These are phyloP conservation scores for Periglandula ipomoeae DNA, from an alignment of 2,329 filamentous ascomycete genomes.

Conservation along the genomic window DNA sequence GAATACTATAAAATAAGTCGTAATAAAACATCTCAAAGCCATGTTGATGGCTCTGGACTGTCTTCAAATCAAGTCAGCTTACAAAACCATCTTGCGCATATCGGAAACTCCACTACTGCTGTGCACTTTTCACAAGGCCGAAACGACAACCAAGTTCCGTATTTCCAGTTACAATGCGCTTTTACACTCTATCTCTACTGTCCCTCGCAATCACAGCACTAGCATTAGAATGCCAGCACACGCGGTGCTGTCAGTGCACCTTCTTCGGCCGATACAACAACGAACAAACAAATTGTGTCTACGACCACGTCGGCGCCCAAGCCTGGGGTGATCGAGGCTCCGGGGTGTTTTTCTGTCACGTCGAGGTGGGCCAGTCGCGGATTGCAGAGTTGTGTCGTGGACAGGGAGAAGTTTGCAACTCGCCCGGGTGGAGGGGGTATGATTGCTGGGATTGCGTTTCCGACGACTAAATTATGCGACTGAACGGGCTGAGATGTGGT, in stretches of 20 bases:
- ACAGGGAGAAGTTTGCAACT: neutral
- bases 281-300: neutral
- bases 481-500: neutral
- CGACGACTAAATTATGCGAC: neutral
- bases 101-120: too few species aligned
- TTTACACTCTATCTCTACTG: neutral
- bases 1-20: too few species aligned
- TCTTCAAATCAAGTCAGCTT: too few species aligned
- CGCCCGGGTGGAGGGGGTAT: neutral
- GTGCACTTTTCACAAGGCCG: too few species aligned
- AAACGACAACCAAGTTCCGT: too few species aligned
- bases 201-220: neutral
- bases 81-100: too few species aligned
- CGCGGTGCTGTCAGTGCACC: constrained; percentile 1
- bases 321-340: neutral
- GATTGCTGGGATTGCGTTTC: neutral
- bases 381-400: neutral
- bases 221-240: neutral
- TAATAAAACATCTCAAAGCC: too few species aligned
- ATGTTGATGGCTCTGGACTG: too few species aligned
- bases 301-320: neutral
- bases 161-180: neutral
- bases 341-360: neutral
- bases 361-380: neutral
- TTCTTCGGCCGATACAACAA: neutral